Conservation (phyloP, 2,329 filamentous ascomycete genomes). For the Boeremia exigua region DNA sequence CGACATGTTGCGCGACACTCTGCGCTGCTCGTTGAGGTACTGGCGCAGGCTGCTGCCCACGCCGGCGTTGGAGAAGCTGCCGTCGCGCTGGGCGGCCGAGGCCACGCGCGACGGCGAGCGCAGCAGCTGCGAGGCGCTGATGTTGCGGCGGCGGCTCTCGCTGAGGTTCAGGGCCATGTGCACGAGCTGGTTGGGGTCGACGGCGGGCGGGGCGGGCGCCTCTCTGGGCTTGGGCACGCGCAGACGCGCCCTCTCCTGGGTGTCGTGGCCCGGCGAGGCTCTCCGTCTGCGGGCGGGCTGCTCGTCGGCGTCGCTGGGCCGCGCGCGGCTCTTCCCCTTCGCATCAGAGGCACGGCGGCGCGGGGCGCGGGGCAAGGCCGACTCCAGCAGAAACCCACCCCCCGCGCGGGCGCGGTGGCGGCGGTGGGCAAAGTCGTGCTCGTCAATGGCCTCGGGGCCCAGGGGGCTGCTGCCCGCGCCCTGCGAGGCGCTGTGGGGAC, state of each 20-base stretch:
- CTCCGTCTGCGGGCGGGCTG: slow-evolving; percentile 41
- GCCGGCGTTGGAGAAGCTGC: slow-evolving; percentile 50
- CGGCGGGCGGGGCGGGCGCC: slow-evolving; percentile 56
- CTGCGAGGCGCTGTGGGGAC: too few relatives aligned
- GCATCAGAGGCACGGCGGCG: slow-evolving; percentile 32
- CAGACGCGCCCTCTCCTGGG: slow-evolving; percentile 12
- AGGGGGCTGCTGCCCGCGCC: slow-evolving; percentile 21
- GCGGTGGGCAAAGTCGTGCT: slow-evolving; percentile 42
- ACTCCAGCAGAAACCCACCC: slow-evolving; percentile 56
- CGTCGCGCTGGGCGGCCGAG: slow-evolving; percentile 51
- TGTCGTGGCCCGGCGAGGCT: slow-evolving; percentile 16
- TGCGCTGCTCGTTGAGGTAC: slow-evolving; percentile 75
- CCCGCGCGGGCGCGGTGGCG: slow-evolving; percentile 44
- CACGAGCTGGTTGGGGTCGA: slow-evolving; percentile 88
- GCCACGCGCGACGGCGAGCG: slow-evolving; percentile 54
- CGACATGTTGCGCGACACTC: slow-evolving; percentile 66
- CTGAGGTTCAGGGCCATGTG: slow-evolving; percentile 89
- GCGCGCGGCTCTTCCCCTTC: slow-evolving; percentile 48
- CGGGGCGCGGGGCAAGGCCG: slow-evolving; percentile 40
- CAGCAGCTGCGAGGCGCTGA: slow-evolving; percentile 63
- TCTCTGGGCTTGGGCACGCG: slow-evolving; percentile 30
- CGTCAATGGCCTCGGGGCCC: slow-evolving; percentile 32
- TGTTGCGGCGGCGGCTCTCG: slow-evolving; percentile 73
- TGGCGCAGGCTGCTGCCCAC: slow-evolving; percentile 67
- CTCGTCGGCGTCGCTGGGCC: slow-evolving; percentile 40